Evolutionary conservation across 176 grass and related monocot species (phyloP).

Genomic region (Areca catechu): DNA sequence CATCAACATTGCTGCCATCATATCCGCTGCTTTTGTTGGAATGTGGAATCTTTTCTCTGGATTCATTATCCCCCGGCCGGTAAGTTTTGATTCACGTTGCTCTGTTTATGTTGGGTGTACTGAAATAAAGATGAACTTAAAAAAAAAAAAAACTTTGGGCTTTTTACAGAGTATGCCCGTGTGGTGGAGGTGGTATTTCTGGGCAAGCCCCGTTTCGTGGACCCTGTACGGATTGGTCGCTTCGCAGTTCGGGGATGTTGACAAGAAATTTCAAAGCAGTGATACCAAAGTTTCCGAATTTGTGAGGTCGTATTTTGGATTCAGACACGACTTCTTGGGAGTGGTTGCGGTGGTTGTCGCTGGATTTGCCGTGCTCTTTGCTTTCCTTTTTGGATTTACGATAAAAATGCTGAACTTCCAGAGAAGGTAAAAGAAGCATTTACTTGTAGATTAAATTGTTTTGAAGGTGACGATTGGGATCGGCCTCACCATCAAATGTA

Average conservation of each 20-base stretch:
- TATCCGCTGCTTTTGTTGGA: slow-evolving; percentile 41
- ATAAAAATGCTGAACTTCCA: slow-evolving; percentile 76
- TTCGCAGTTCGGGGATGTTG: slow-evolving; percentile 63
- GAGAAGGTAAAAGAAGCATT: slow-evolving; percentile 34
- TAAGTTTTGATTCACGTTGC: slow-evolving; percentile 20
- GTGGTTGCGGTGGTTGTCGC: slow-evolving; percentile 32
- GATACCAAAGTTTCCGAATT: slow-evolving; percentile 28
- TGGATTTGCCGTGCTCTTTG: slow-evolving; percentile 44
- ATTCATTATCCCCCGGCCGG: slow-evolving; percentile 61
- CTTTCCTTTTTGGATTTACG: slow-evolving; percentile 52
- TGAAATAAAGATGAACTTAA: too few species aligned
- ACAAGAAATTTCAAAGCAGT: background rate
- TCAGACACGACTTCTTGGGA: slow-evolving; percentile 41
- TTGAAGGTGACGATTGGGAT: too few species aligned
- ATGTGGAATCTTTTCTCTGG: slow-evolving; percentile 82
- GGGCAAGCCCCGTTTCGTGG: slow-evolving; percentile 62
- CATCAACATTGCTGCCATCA: slow-evolving; percentile 47
- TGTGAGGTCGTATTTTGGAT: slow-evolving; percentile 51
- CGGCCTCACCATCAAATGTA: too few species aligned
- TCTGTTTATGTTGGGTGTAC: too few species aligned
- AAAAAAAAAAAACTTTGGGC: background rate
- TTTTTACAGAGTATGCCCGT: slow-evolving; percentile 47
- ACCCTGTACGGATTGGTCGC: slow-evolving; percentile 57
- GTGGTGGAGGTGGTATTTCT: slow-evolving; percentile 88
- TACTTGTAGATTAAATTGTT: too few species aligned